phyloP scores from a whole-genome alignment of 2,329 filamentous ascomycete species.

The Emmonsia crescens region DNA sequence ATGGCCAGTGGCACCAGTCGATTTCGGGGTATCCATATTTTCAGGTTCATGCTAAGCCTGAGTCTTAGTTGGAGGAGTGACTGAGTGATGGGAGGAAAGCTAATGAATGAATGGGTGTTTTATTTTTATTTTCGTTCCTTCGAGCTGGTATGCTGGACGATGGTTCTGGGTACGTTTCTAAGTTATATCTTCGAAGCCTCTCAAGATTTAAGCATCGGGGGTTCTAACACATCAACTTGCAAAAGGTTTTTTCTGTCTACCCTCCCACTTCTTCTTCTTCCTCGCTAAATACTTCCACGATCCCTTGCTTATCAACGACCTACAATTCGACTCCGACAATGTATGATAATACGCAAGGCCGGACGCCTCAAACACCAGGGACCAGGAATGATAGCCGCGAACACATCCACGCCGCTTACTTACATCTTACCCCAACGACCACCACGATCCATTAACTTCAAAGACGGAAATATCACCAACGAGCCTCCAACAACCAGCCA shows the following conservation, averaged over 20 bases:
- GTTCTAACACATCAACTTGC: background rate
- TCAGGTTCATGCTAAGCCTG: background rate
- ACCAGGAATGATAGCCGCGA: background rate
- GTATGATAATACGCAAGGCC: background rate
- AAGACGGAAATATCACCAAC: background rate
- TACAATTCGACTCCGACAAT: background rate
- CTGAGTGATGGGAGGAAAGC: background rate
- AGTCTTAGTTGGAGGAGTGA: background rate
- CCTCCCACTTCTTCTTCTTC: too few species aligned
- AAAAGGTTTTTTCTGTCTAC: background rate
- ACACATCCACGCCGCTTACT: too few species aligned
- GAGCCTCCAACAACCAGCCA: background rate
- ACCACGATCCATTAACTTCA: background rate
- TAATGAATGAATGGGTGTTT: background rate
- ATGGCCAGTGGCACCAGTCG: constrained; percentile 18
- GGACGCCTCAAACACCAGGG: background rate
- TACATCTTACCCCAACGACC: background rate
- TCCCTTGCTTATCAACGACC: background rate
- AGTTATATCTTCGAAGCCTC: background rate
- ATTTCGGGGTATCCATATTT: background rate
- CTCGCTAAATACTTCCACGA: too few species aligned
- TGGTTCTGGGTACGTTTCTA: background rate
- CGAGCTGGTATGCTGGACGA: background rate
- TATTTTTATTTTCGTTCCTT: background rate
- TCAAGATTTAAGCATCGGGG: background rate